Evolutionary conservation across 1,284 basidiomycete species (phyloP), one percentile per base, ranked within the genome.

Genomic region (Xanthoconium separans): DNA sequence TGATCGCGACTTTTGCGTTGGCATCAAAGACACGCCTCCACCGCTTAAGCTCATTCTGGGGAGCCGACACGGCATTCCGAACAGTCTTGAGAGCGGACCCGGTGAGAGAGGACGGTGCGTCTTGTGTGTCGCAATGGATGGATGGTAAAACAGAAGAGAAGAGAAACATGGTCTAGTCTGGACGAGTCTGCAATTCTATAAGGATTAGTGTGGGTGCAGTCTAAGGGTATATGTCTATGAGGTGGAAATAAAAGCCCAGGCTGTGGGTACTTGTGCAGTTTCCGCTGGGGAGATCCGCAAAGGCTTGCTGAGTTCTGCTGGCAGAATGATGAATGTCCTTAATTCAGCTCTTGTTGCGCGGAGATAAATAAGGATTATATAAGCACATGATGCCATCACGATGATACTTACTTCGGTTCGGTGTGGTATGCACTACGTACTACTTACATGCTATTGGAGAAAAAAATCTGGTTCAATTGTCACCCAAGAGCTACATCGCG

Each of bases 11-110:
- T 67, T 85, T 88, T 34, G 93, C 90, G 68, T 91, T 89, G 47
- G 80, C 64, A 53, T 96, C 92, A 71, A 96, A 97, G 5, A 83
- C 87, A 64, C 90, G 80, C 66, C 82, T 82, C 94, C 94, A 97
- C 60, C 89, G 82, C 69, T 83, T 87, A 50, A 95, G 75, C 72
- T 97, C 93, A 63, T 73, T 85, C 70, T 94, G 90, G 34, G 86
- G 89, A 22, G 88, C 79, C 43, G 85, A 74, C 45, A 93, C 80
- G 8, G 78, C 85, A 53, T 79, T 83, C 60, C 84, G 82, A 54
- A 93, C 82, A 44, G 77, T 77, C 58, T 80, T 77, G 49, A 90
- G 64, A 29, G 85, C 83, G 33, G 80, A 74, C n/a, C 76, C 73
- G 4, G 81, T 74, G 15, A 79, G 58, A 40, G 78, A 75, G 20